Base-by-base conservation (phyloP, 495 filamentous ascomycete genomes). In the Lasiosphaeriaceae sp. region DNA sequence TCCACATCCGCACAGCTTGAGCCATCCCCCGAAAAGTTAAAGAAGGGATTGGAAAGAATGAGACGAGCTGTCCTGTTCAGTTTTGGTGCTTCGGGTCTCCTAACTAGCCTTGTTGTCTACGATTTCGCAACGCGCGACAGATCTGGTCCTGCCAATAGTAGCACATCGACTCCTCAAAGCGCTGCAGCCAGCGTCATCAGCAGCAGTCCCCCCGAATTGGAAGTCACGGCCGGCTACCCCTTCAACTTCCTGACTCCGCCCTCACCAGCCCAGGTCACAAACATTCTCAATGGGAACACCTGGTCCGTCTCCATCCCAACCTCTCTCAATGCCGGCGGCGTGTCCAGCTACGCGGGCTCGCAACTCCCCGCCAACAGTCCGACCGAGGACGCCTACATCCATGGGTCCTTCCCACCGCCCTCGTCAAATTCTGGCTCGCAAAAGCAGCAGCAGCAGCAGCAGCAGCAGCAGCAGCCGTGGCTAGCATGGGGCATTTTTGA, bases 301-400 rank as follows among this genome's bases (percentile, higher is more conserved):
- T 69, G 69, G 41, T 58, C 48, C 2, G 24, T 58, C 19, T 58
- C 56, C 0, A 63, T 72, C 23, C 47, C 34, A 8, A 3, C 17
- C 5, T 12, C 35, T 31, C 4, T 31, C 2, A 58, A 62, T 4
- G 55, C 69, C 14, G 26, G 67, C 3, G 73, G 72, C 11, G 62
- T 81, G 20, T 47, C 34, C 11, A 64, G 75, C 57, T 81, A 79
- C 54, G 76, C 81, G 47, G 75, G 74, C 43, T 53, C 69, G 7
- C 78, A 78, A 53, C 26, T 80, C 16, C 66, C 71, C 1, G 77
- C 77, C 4, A 82, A 79, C 57, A 68, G 57, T 35, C 73, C 70
- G 0, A 80, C 77, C 50, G 78, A 82, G 58, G 79, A 82, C 60
- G 61, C 59, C 11, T 79, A 75, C 57, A 62, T 71, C 34, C 77